Conservation (phyloP, 495 filamentous ascomycete species). For the Neurospora sp. region DNA sequence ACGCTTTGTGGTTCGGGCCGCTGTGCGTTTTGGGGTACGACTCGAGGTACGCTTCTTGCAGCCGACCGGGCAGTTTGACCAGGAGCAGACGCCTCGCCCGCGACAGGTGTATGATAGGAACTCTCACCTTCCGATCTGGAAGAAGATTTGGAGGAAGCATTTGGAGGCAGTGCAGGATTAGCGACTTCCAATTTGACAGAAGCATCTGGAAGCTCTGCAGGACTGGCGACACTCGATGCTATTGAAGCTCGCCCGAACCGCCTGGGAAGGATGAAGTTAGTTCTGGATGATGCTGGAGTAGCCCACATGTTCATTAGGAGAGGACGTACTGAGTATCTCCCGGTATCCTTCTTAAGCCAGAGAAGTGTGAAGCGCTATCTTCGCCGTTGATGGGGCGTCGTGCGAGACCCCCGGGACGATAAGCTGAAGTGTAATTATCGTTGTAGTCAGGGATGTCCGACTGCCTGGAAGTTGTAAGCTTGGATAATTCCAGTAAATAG, state of each 20-base stretch:
- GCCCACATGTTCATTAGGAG: not conserved
- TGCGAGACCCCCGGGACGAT: not conserved
- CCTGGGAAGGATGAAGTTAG: not conserved
- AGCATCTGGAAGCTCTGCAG: not conserved
- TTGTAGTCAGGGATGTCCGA: not conserved
- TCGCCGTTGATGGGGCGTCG: not conserved
- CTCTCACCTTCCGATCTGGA: too few species aligned
- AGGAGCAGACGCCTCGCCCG: not conserved
- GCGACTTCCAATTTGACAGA: not conserved
- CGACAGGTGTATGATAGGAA: not conserved
- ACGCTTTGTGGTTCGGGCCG: not conserved
- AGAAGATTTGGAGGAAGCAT: too few species aligned
- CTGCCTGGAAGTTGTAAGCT: not conserved
- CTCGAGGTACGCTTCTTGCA: not conserved
- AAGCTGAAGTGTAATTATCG: not conserved
- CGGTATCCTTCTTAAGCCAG: not conserved
- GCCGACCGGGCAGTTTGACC: not conserved
- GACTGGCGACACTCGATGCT: not conserved
- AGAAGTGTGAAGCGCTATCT: not conserved
- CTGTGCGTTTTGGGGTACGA: not conserved
- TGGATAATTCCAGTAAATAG: not conserved
- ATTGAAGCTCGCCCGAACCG: not conserved
- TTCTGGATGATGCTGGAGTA: not conserved
- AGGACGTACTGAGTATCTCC: not conserved
- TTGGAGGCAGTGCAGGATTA: not conserved